Percentiles rank a stretch among this genome's conserved stretches.
Conservation (phyloP, 208 protist genomes). For the Leishmania major region DNA sequence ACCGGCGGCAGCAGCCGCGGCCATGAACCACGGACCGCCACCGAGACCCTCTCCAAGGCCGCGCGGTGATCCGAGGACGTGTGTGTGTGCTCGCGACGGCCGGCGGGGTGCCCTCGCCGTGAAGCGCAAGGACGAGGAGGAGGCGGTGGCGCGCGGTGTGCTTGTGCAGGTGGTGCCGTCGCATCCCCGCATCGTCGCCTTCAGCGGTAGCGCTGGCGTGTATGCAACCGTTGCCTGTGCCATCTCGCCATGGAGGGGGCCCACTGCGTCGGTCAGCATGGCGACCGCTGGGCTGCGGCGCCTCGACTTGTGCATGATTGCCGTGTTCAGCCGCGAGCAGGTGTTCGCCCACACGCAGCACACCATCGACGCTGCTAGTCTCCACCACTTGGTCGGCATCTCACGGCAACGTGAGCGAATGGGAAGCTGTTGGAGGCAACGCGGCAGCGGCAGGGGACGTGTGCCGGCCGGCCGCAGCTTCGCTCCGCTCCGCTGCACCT, state of each 20-base stretch:
- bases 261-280: conserved; percentile 59
- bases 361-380: conserved; percentile 57
- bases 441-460: conserved; percentile 59
- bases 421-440: conserved; percentile 71
- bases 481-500: conserved; percentile 64
- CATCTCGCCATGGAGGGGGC: conserved; percentile 65
- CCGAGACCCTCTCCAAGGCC: no score
- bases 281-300: conserved; percentile 54
- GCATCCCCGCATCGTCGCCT: no score
- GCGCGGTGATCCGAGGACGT: no score
- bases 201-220: conserved; percentile 57
- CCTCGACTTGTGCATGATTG: conserved; percentile 63
- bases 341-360: conserved; percentile 65
- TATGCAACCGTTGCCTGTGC: conserved; percentile 49
- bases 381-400: conserved; percentile 62
- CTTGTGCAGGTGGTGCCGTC: no score
- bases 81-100: no score
- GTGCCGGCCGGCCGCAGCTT: conserved; percentile 47
- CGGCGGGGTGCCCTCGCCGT: no score
- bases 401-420: conserved; percentile 70
- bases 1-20: no score
- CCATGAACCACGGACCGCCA: no score
- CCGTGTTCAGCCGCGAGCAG: conserved; percentile 55
- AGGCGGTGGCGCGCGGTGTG: no score
- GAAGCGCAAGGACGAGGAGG: no score